Percentiles rank a stretch among this genome's conserved stretches.
Conservation (phyloP, 768 basidiomycete genomes). For the Tremella yokohamensis region DNA sequence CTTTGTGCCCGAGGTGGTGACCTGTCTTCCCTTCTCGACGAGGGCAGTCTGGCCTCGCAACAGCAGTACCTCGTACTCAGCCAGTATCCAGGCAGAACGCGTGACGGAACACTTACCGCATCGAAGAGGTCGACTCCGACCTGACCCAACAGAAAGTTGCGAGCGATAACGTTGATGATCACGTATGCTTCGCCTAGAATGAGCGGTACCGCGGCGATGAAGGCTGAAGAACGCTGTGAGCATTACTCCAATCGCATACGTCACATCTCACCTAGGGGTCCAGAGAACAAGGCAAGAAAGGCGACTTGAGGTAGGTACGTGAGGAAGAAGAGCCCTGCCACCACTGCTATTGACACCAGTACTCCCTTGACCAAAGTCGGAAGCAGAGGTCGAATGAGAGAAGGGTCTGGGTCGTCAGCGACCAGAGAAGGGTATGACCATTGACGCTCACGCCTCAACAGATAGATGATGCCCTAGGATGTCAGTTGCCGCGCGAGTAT, state of each 20-base stretch:
- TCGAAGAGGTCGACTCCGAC: slow-evolving; percentile 57
- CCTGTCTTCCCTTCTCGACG: slow-evolving; percentile 52
- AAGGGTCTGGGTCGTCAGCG: slow-evolving; percentile 25
- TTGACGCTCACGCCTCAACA: slow-evolving; percentile 31
- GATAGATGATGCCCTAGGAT: slow-evolving; percentile 44
- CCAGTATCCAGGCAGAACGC: not conserved
- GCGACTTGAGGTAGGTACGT: slow-evolving; percentile 66
- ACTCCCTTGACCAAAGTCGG: slow-evolving; percentile 45
- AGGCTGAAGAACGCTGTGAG: slow-evolving; percentile 42
- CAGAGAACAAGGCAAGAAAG: slow-evolving; percentile 62
- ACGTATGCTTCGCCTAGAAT: slow-evolving; percentile 55
- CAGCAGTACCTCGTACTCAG: slow-evolving; percentile 47
- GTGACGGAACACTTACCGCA: too few relatives aligned
- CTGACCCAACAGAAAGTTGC: slow-evolving; percentile 55
- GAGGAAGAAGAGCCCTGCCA: slow-evolving; percentile 53
- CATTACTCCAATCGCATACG: not conserved
- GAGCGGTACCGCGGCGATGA: slow-evolving; percentile 57
- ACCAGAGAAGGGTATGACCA: not conserved
- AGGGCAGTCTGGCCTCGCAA: slow-evolving; percentile 54
- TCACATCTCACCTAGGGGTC: slow-evolving; percentile 57
- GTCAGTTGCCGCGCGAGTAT: slow-evolving; percentile 7
- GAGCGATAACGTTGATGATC: slow-evolving; percentile 55
- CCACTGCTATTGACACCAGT: slow-evolving; percentile 38
- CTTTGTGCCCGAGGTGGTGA: slow-evolving; percentile 45
- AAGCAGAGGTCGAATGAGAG: slow-evolving; percentile 36